phyloP scores from a whole-genome alignment of 345 rosid species.

The Populus tremula region DNA sequence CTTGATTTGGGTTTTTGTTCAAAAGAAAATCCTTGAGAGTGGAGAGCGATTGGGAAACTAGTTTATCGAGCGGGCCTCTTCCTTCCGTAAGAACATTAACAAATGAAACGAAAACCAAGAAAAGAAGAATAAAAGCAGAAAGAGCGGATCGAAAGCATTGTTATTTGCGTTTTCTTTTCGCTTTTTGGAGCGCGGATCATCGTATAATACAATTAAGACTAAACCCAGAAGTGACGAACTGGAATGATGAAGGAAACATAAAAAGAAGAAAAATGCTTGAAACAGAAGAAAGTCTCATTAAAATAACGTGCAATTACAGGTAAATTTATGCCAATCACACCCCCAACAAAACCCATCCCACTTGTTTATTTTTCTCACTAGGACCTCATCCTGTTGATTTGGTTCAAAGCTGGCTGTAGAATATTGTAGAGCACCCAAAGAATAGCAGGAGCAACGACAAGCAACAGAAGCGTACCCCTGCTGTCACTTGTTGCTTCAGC shows the following conservation, averaged over 20 bases:
- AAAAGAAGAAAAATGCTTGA: too few species aligned
- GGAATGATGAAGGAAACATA: not conserved
- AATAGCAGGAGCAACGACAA: constrained; percentile 81
- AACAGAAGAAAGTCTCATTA: constrained; percentile 9
- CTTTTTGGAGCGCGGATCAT: too few species aligned
- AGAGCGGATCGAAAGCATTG: too few species aligned
- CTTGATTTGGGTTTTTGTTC: too few species aligned
- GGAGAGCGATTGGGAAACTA: not conserved
- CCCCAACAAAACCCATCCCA: not conserved
- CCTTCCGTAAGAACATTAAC: not conserved
- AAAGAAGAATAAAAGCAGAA: too few species aligned
- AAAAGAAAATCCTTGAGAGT: not conserved
- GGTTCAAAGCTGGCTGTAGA: constrained; percentile 95
- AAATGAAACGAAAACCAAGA: too few species aligned
- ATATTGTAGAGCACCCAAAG: constrained; percentile 94
- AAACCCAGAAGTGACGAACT: not conserved
- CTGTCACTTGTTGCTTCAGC: constrained; percentile 56
- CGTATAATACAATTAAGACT: not conserved
- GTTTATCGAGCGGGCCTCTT: not conserved
- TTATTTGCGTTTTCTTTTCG: too few species aligned
- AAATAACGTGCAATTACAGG: constrained; percentile 40
- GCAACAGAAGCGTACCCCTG: constrained; percentile 76
- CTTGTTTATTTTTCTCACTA: constrained; percentile 3
- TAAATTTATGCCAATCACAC: constrained; percentile 8
- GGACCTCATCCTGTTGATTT: constrained; percentile 83